These are phyloP conservation scores for Graphilbum fragrans DNA, from an alignment of 2,329 filamentous ascomycete species.

Conservation along the genomic window DNA sequence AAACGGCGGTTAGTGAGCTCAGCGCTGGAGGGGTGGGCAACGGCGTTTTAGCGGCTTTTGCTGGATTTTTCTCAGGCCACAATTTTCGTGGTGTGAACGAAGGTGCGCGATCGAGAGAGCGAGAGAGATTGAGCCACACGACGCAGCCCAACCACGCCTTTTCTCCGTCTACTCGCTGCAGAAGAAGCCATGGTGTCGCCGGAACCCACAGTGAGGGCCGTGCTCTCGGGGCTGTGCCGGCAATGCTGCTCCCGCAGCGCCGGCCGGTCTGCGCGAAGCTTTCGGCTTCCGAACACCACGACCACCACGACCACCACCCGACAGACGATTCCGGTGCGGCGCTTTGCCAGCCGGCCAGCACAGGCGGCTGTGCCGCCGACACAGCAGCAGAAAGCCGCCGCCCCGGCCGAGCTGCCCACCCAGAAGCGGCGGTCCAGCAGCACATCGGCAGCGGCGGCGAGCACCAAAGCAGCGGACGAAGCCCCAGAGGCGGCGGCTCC, in stretches of 20 bases:
- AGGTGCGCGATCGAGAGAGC: neutral
- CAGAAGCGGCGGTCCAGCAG: neutral
- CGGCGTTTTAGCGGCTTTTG: too few relatives aligned
- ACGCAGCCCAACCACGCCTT: too few relatives aligned
- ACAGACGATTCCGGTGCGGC: too few relatives aligned
- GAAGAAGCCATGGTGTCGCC: constrained; percentile 6
- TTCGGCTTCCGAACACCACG: constrained; percentile 5
- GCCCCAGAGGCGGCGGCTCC: neutral
- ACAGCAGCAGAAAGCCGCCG: neutral
- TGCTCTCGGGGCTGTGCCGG: constrained; percentile 13
- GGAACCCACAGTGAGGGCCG: constrained; percentile 12
- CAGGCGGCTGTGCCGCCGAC: neutral
- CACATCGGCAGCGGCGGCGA: neutral
- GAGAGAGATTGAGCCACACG: too few relatives aligned
- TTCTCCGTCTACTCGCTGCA: neutral
- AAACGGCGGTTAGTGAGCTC: too few relatives aligned
- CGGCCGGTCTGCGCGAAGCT: neutral
- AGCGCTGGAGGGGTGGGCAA: neutral
- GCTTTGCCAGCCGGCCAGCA: neutral
- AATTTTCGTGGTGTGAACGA: neutral
- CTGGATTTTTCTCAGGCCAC: constrained; percentile 6
- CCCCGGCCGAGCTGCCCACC: neutral
- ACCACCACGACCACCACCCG: neutral
- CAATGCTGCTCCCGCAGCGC: constrained; percentile 9
- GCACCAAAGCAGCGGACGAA: neutral